A percentile compares a stretch with the other conserved stretches of the same genome.
Evolutionary conservation across 768 basidiomycete species (phyloP).

Genomic region (Cyathus striatus): DNA sequence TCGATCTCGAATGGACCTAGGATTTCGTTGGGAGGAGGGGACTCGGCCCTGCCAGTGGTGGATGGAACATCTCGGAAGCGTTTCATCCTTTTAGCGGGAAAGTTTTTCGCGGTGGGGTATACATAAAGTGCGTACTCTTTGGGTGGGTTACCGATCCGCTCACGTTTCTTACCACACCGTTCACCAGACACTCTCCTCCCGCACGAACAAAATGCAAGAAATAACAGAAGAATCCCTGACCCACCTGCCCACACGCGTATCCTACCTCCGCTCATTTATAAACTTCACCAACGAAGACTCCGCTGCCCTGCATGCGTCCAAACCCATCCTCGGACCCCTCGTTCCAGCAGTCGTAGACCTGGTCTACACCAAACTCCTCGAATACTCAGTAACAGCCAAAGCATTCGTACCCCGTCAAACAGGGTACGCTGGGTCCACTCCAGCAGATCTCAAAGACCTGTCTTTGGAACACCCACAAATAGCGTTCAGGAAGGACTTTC

Average conservation of each 20-base stretch:
- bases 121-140: no score
- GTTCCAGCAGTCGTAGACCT: conserved; percentile 32
- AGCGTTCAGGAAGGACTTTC: conserved; percentile 28
- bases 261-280: conserved; percentile 33
- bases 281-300: conserved; percentile 26
- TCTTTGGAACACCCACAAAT: conserved; percentile 30
- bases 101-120: no score
- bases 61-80: no score
- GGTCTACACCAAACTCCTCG: conserved; percentile 28
- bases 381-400: conserved; percentile 27
- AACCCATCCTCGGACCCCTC: conserved; percentile 24
- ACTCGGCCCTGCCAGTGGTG: no score
- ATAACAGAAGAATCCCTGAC: not conserved
- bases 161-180: no score
- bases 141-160: no score
- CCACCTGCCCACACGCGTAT: conserved; percentile 23
- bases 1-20: no score
- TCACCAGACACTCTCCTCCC: no score
- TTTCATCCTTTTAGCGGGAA: no score
- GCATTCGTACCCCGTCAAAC: conserved; percentile 16
- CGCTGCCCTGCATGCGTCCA: conserved; percentile 26
- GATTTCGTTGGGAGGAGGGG: no score
- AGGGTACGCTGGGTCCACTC: conserved; percentile 28
- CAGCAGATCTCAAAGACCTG: conserved; percentile 26
- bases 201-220: not conserved